phyloP scores from a whole-genome alignment of 2,329 filamentous ascomycete genomes.

The Ploettnerulaceae sp. region DNA sequence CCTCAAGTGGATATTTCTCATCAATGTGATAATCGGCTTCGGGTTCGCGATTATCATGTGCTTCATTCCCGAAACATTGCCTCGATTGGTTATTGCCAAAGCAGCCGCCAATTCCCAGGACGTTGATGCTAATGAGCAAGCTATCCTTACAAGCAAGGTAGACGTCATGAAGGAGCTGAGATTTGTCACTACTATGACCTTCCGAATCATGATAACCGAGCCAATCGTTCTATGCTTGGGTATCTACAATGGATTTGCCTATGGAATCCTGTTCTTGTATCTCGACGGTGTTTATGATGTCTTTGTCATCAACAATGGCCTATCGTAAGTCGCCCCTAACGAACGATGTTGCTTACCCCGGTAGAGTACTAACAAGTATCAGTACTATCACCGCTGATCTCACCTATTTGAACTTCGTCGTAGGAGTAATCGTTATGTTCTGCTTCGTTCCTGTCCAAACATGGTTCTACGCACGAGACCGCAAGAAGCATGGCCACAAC shows the following conservation, averaged over 20 bases:
- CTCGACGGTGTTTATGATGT: constrained; percentile 41
- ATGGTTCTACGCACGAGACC: constrained; percentile 38
- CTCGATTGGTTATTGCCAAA: constrained; percentile 36
- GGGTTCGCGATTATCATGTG: constrained; percentile 33
- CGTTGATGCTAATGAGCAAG: constrained; percentile 32
- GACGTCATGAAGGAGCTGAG: constrained; percentile 37
- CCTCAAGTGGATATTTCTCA: constrained; percentile 39
- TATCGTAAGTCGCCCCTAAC: constrained; percentile 32
- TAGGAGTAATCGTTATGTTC: constrained; percentile 40
- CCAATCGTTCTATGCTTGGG: constrained; percentile 39
- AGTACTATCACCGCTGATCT: constrained; percentile 37
- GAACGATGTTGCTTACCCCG: neutral
- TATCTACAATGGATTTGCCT: constrained; percentile 41
- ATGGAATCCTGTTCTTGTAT: constrained; percentile 40
- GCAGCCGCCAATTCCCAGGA: constrained; percentile 33
- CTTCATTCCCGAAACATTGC: constrained; percentile 38
- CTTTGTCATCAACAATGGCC: constrained; percentile 39
- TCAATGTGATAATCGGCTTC: constrained; percentile 39
- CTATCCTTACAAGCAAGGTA: constrained; percentile 34
- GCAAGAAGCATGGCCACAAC: constrained; percentile 34
- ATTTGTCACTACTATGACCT: constrained; percentile 40
- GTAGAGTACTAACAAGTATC: constrained; percentile 10
- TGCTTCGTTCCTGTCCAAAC: constrained; percentile 40
- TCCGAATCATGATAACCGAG: constrained; percentile 40
- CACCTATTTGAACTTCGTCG: constrained; percentile 41